Base-by-base conservation (phyloP, 23 red algal genomes). In the Gracilaria gracilis region DNA sequence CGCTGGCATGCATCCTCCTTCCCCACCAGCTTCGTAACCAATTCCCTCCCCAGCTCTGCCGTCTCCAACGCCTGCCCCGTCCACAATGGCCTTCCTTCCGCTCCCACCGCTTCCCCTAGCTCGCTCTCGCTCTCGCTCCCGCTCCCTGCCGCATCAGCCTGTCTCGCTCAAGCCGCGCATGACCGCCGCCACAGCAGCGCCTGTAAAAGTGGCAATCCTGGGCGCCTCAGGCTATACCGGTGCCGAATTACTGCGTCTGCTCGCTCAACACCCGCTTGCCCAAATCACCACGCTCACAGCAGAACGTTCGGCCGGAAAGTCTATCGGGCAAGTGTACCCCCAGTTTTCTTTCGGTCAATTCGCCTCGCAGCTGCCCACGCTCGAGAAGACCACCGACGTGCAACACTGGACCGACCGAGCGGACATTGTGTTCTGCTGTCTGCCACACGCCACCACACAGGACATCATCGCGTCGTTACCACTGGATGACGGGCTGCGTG, bases 191-290 rank as follows among this genome's bases (percentile, higher is more conserved):
- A 13, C 50, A 57, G 8, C 80, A 44, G 11, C 79, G 24, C 62
- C 70, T 36, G 61, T 91, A 7, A 62, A 75, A 61, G 97, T 99
- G n/a, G 97, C 76, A 28, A 96, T 99, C 49, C 87, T 99, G 6
- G 97, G 97, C 17, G 97, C 97, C 31, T 80, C 82, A n/a, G 97
- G 97, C 9, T 99, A 99, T 64, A 99, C 97, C 1, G 97, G 97
- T 35, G 89, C 85, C 25, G 97, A 99, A 82, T 73, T 99, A 4
- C 35, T 99, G 15, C 87, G 97, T 28, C 57, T 99, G 16, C 86
- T 99, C 36, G 65, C 90, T 31, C 57, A 80, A 21, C 97, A 99
- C 61, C 90, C 93, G 0, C 57, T 38, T 21, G 91, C 88, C 1
- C 7, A 85, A 48, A 82, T 99, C 21, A 77, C 61, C 57, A 57